These are phyloP conservation scores for Pulveroboletus sp. DNA, from an alignment of 1,284 basidiomycete species.

Conservation along the genomic window DNA sequence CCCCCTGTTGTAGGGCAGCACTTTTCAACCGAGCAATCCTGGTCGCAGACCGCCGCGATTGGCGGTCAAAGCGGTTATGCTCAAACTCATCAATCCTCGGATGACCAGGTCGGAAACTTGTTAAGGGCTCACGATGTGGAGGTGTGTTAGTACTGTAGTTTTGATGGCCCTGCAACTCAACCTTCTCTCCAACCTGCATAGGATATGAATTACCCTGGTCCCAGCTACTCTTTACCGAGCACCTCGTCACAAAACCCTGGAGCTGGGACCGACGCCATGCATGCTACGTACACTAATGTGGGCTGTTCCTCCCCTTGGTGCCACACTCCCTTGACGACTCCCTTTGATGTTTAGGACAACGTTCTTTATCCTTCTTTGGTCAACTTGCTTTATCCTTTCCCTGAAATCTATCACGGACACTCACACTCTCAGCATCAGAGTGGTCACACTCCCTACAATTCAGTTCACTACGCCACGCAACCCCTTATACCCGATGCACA, in stretches of 20 bases:
- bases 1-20: not conserved
- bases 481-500: not conserved
- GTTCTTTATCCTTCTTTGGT: not conserved
- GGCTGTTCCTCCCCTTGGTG: not conserved
- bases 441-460: not conserved
- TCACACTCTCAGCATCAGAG: not conserved
- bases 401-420: not conserved
- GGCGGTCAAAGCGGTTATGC: constrained; percentile 1
- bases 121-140: constrained; percentile 2
- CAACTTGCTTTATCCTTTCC: not conserved
- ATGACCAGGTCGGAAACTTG: not conserved
- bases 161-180: not conserved
- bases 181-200: constrained; percentile 1
- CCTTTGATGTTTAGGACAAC: constrained; percentile 7
- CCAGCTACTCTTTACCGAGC: not conserved
- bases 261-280: constrained; percentile 7
- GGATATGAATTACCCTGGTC: constrained; percentile 2
- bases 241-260: not conserved
- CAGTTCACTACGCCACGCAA: not conserved
- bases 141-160: constrained; percentile 18
- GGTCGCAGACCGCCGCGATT: not conserved
- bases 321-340: not conserved
- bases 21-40: not conserved
- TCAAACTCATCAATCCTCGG: constrained; percentile 2
- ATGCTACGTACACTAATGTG: constrained; percentile 16